phyloP scores from a whole-genome alignment of 2,329 filamentous ascomycete species.

The Fusarium nurragi region DNA sequence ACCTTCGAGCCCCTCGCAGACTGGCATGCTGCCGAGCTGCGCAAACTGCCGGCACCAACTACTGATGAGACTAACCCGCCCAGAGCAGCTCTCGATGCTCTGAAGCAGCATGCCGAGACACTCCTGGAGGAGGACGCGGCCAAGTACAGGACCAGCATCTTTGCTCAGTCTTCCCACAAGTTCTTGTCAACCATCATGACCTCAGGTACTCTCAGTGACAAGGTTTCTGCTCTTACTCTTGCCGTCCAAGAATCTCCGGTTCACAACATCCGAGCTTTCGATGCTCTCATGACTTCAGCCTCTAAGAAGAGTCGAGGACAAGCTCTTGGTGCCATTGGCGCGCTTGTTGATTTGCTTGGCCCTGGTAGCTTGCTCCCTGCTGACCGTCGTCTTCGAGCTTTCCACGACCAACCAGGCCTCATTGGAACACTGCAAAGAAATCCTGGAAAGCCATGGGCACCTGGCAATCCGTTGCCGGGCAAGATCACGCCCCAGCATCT shows the following conservation, averaged over 20 bases:
- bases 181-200: conserved; percentile 98
- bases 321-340: conserved; percentile 89
- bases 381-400: conserved; percentile 82
- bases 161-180: conserved; percentile 87
- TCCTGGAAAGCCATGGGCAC: conserved; percentile 68
- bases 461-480: conserved; percentile 76
- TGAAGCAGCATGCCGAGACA: conserved; percentile 76
- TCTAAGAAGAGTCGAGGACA: conserved; percentile 93
- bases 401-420: conserved; percentile 81
- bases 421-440: conserved; percentile 74
- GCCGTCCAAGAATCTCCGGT: conserved; percentile 95
- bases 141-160: conserved; percentile 76
- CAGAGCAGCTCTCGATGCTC: conserved; percentile 55
- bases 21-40: conserved; percentile 61
- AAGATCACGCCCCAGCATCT: conserved; percentile 80
- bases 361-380: conserved; percentile 86
- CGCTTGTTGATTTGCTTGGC: conserved; percentile 92
- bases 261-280: conserved; percentile 89
- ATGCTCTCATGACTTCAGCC: conserved; percentile 83
- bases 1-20: conserved; percentile 67
- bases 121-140: conserved; percentile 82
- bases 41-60: conserved; percentile 54
- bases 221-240: conserved; percentile 92
- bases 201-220: conserved; percentile 95
- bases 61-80: conserved; percentile 58